Percentiles rank a stretch among this genome's conserved stretches.
Conservation (phyloP, 1,284 basidiomycete genomes). For the Ustilago shanxiensis region DNA sequence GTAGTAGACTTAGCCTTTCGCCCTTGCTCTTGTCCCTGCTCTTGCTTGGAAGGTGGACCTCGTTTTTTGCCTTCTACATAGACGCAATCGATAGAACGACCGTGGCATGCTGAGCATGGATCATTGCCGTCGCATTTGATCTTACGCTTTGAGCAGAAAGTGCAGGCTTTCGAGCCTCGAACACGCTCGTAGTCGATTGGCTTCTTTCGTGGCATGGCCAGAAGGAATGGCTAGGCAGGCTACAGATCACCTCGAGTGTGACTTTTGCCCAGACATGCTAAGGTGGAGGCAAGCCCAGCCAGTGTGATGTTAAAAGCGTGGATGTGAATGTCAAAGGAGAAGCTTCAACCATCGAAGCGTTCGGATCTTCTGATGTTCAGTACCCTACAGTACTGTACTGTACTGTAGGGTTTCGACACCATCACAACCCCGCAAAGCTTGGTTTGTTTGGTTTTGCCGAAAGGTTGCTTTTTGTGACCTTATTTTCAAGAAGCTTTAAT, state of each 20-base stretch:
- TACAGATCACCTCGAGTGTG: not conserved
- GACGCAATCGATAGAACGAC: conserved; percentile 1
- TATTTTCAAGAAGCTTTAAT: not conserved
- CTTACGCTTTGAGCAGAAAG: conserved; percentile 24
- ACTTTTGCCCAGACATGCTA: not conserved
- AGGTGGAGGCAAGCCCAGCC: not conserved
- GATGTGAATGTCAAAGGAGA: too few relatives aligned
- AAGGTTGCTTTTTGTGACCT: not conserved
- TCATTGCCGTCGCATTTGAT: conserved; percentile 19
- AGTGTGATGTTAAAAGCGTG: not conserved
- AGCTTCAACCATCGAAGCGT: not conserved
- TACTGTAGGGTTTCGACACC: too few relatives aligned
- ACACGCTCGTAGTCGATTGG: conserved; percentile 17
- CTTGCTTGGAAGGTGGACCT: conserved; percentile 19
- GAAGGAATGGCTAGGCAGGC: not conserved
- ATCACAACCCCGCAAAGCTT: not conserved
- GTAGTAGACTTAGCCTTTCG: not conserved
- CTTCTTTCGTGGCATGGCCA: conserved; percentile 15
- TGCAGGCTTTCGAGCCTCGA: conserved; percentile 22
- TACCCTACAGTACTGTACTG: too few relatives aligned
- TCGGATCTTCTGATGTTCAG: too few relatives aligned
- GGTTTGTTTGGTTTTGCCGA: conserved; percentile 9
- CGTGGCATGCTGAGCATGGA: conserved; percentile 12
- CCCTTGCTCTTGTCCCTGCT: not conserved
- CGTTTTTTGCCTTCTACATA: conserved; percentile 20